These are phyloP conservation scores for Neurospora crassa DNA, from an alignment of 2,329 filamentous ascomycete genomes.

Conservation along the genomic window DNA sequence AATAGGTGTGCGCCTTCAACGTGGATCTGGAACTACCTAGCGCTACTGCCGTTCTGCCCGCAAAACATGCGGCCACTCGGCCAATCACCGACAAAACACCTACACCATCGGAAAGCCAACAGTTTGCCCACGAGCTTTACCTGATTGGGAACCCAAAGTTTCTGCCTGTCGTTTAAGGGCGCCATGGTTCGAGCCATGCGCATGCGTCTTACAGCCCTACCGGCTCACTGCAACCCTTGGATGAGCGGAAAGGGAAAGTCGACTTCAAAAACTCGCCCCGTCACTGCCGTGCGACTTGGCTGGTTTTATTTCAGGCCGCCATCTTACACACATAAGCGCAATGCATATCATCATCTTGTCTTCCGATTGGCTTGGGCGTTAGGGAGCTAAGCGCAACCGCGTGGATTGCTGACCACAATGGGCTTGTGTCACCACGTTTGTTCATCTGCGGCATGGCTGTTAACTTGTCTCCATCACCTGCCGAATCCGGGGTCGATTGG, in stretches of 20 bases:
- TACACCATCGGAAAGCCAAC: not conserved
- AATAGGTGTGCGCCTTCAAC: not conserved
- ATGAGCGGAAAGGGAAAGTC: not conserved
- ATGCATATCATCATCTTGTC: not conserved
- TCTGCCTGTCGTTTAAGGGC: not conserved
- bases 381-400: not conserved
- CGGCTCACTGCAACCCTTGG: not conserved
- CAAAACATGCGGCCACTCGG: not conserved
- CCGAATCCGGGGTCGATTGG: not conserved
- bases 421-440: not conserved
- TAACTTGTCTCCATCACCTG: not conserved
- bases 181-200: not conserved
- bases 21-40: not conserved
- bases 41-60: not conserved
- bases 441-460: not conserved
- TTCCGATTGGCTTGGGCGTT: not conserved
- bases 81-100: not conserved
- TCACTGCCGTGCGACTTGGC: not conserved
- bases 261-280: not conserved
- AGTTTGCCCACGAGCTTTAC: not conserved
- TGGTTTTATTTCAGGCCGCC: not conserved
- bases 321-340: not conserved
- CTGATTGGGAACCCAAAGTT: not conserved
- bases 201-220: not conserved
- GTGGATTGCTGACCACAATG: not conserved